Evolutionary conservation across 2,329 filamentous ascomycete species (phyloP), one percentile per base, ranked within the genome.

Genomic region (Curvularia spicifera): DNA sequence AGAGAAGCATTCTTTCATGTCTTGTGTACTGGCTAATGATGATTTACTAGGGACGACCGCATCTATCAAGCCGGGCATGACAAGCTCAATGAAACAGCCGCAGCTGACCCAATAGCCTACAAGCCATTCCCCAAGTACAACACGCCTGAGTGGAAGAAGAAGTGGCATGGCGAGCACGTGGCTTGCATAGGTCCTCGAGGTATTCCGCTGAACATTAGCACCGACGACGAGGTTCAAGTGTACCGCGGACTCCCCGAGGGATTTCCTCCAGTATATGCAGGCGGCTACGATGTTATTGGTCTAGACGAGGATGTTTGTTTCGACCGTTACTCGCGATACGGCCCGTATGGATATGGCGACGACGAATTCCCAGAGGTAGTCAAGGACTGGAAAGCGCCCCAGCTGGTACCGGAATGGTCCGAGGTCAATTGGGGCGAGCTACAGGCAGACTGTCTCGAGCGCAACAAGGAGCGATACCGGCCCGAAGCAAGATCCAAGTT

Each of bases 121-220:
- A 83, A 88, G 57, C 90, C 90, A 0, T 93, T 92, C 63, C 89
- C 90, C 0, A 79, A 85, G 15, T 91, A 92, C 77, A 89, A 90
- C 68, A 84, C 82, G 50, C 77, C 80, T 3, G 75, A 80, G 13
- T 93, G 88, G 88, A 83, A 80, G 66, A 76, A 78, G 47, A 73
- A 78, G 29, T 84, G 84, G 63, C 80, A 83, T 47, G 89, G 87
- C 15, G 74, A 82, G 53, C 86, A 89, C 67, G 81, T 86, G 5
- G 76, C 87, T 1, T 93, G 91, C 72, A 78, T 85, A 50, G 89
- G 89, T 1, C 86, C 89, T 1, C 73, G 81, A 53, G 80, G 81
- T 22, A 69, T 78, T 37, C 65, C 75, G 1, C 78, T 84, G 4
- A 88, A 88, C 43, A 79, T 83, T 56, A 81, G 81, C 47, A 76